Conservation (phyloP, 768 basidiomycete genomes). For the Psilocybe subaeruginosa region DNA sequence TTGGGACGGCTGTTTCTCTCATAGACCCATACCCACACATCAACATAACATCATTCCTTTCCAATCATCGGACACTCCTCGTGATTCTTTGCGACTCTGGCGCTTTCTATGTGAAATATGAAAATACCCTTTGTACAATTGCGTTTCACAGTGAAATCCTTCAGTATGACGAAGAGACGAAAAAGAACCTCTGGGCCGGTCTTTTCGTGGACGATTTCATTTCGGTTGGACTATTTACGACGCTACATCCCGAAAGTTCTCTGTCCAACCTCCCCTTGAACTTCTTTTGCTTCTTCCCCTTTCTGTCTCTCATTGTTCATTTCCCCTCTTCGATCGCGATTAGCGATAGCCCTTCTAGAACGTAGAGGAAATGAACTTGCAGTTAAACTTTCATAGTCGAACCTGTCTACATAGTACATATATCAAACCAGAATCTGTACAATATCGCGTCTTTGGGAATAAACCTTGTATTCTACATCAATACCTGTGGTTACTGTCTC, state of each 20-base stretch:
- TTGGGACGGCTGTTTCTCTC: slow-evolving; percentile 4
- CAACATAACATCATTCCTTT: background rate
- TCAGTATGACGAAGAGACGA: slow-evolving; percentile 1
- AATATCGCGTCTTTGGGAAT: background rate
- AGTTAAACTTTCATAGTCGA: slow-evolving; percentile 1
- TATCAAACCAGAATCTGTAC: background rate
- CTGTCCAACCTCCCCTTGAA: background rate
- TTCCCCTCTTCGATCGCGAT: slow-evolving; percentile 12
- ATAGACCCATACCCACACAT: slow-evolving; percentile 7
- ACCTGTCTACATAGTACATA: background rate
- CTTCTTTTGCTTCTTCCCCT: background rate
- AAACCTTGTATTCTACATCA: background rate
- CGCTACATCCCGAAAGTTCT: background rate
- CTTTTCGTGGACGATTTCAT: background rate
- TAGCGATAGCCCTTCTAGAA: slow-evolving; percentile 12
- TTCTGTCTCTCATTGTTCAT: slow-evolving; percentile 1
- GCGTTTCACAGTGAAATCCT: background rate
- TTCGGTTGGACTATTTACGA: background rate
- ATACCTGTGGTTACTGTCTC: background rate
- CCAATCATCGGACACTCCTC: slow-evolving; percentile 12
- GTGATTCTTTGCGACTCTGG: slow-evolving; percentile 11
- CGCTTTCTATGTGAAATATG: slow-evolving; percentile 10
- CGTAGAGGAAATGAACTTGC: background rate
- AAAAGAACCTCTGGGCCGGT: background rate
- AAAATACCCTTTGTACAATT: background rate